Conservation (phyloP, 345 rosid genomes). For the Heritiera fomes region DNA sequence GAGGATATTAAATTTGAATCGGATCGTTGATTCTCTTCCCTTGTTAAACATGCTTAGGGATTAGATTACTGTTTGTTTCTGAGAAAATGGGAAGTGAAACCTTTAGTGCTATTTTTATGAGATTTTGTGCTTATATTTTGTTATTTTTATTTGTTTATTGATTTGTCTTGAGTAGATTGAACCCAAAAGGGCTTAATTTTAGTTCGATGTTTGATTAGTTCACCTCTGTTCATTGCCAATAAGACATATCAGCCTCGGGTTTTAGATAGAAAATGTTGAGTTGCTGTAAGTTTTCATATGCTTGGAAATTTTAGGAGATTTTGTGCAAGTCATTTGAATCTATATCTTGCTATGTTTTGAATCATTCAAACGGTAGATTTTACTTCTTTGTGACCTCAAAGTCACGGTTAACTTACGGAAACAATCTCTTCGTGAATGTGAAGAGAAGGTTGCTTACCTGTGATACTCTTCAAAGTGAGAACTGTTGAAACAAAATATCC, state of each 20-base stretch:
- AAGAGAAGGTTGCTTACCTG: too few species aligned
- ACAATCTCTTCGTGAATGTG: too few species aligned
- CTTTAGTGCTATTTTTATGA: neutral
- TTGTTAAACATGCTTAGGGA: neutral
- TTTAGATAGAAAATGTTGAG: neutral
- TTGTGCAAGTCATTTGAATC: neutral
- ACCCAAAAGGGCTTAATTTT: too few species aligned
- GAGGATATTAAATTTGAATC: neutral
- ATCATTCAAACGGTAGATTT: neutral
- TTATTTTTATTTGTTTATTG: too few species aligned
- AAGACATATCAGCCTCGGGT: too few species aligned
- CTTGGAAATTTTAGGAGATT: neutral
- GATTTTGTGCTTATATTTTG: neutral
- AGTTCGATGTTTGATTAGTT: too few species aligned
- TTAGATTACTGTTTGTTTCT: neutral
- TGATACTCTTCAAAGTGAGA: too few species aligned
- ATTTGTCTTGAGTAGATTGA: too few species aligned
- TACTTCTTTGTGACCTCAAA: too few species aligned
- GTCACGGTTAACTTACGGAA: too few species aligned
- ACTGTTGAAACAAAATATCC: too few species aligned
- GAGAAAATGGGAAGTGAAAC: neutral
- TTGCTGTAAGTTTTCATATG: neutral
- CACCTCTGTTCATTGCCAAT: too few species aligned
- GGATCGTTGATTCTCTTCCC: neutral
- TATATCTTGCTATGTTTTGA: neutral